Evolutionary conservation across 2,329 filamentous ascomycete species (phyloP), one percentile per base, ranked within the genome.

Genomic region (Calonectria multiphialidica): DNA sequence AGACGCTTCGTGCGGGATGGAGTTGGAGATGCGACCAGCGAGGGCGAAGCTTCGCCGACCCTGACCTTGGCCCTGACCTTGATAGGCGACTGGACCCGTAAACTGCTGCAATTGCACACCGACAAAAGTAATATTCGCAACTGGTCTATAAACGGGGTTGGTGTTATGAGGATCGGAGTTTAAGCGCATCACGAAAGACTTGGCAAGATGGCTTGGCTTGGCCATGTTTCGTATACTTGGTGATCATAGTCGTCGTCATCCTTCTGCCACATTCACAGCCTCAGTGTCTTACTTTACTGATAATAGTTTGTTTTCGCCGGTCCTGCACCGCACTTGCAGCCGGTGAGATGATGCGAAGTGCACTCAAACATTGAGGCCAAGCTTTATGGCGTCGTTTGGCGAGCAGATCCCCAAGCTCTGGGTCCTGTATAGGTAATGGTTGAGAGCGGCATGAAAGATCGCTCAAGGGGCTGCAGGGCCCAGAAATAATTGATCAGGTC

Each of bases 1-100:
- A 76, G 72, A 72, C 68, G 71, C 74, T 71, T 62, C 63, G 70
- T 77, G 73, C 33, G 30, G 33, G 53, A 59, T 61, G 42, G 53
- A 61, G 23, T 49, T 61, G 65, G 53, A 50, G 53, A 53, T 30
- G 45, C 18, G 30, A 13, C 44, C 62, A 42, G 37, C 16, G 35
- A 65, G 23, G 53, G 18, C 21, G 40, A 33, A 55, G 57, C 57
- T 28, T 45, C 57, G 25, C 16, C 15, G n/a, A 59, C 53, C 35
- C 28, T 30, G 57, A 62, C 57, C 57, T 28, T 62, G 33, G 57
- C 30, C 64, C 30, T 70, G 21, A 64, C 44, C 35, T 45, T 66
- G 53, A 62, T 61, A 16, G 40, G 15, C 25, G 30, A 33, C 42
- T 70, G 42, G 30, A 33, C 63, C 49, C 35, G 59, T 65, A 21